These are phyloP conservation scores for Eucalyptus decipiens DNA, from an alignment of 345 rosid genomes.

Conservation along the genomic window DNA sequence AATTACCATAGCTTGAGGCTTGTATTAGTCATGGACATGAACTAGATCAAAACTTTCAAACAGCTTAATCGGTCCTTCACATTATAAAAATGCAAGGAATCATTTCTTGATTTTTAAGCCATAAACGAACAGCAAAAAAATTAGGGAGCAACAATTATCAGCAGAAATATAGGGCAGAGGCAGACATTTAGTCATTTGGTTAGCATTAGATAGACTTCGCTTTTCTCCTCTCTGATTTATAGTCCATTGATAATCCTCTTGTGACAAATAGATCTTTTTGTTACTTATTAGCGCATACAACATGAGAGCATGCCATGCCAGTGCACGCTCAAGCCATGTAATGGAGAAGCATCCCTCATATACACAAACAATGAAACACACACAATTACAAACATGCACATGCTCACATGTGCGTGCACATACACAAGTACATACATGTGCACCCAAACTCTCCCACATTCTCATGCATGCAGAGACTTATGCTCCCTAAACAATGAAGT, in stretches of 20 bases:
- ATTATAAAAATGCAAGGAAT: not conserved
- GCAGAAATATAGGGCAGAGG: not conserved
- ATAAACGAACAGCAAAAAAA: not conserved
- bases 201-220: not conserved
- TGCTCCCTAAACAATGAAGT: not conserved
- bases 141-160: not conserved
- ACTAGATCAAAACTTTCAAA: not conserved
- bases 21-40: not conserved
- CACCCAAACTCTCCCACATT: not conserved
- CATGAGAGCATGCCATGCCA: not conserved
- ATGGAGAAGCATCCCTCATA: not conserved
- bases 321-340: not conserved
- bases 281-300: not conserved
- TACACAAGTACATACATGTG: not conserved
- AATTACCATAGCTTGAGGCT: not conserved
- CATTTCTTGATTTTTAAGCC: not conserved
- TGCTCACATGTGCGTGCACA: not conserved
- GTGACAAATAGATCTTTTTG: not conserved
- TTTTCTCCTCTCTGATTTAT: not conserved
- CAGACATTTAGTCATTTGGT: not conserved
- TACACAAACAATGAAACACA: not conserved
- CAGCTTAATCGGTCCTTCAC: not conserved
- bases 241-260: not conserved
- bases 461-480: not conserved
- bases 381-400: not conserved